These are phyloP conservation scores for Linderniella brevidens DNA, from an alignment of 257 asterid species.

Conservation along the genomic window DNA sequence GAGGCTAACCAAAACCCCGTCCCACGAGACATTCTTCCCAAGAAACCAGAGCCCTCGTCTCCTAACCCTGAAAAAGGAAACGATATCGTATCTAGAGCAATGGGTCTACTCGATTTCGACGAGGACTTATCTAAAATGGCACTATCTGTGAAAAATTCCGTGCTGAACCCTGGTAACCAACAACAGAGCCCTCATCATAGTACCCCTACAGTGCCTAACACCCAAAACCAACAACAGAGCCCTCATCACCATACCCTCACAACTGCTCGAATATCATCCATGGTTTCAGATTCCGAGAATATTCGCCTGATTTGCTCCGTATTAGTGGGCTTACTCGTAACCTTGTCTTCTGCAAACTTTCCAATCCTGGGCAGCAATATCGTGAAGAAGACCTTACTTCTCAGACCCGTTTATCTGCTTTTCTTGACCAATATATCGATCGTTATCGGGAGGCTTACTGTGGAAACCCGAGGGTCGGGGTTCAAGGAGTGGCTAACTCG, in stretches of 20 bases:
- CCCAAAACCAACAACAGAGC: constrained; percentile 12
- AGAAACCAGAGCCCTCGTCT: constrained; percentile 13
- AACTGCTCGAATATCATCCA: constrained; percentile 26
- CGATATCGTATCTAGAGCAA: constrained; percentile 14
- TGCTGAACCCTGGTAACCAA: constrained; percentile 7
- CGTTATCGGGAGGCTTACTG: constrained; percentile 28
- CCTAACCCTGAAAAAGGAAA: constrained; percentile 14
- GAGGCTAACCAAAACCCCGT: constrained; percentile 10
- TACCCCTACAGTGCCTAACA: constrained; percentile 8
- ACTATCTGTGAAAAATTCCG: constrained; percentile 14
- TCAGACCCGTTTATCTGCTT: constrained; percentile 59
- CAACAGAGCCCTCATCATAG: constrained; percentile 13
- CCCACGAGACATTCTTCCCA: too few relatives aligned
- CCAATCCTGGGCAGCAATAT: constrained; percentile 28
- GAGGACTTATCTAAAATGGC: constrained; percentile 21
- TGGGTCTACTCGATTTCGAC: constrained; percentile 14
- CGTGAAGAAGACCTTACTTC: constrained; percentile 19
- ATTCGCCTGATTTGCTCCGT: constrained; percentile 32
- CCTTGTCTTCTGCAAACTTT: constrained; percentile 32
- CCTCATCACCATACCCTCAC: constrained; percentile 14
- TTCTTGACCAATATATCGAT: constrained; percentile 48
- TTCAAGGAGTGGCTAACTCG: constrained; percentile 14
- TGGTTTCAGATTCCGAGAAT: constrained; percentile 49
- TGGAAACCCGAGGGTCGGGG: constrained; percentile 15
- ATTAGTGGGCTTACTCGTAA: constrained; percentile 44